Base-by-base conservation (phyloP, 1,284 basidiomycete species). In the Tetrapyrgos nigripes region DNA sequence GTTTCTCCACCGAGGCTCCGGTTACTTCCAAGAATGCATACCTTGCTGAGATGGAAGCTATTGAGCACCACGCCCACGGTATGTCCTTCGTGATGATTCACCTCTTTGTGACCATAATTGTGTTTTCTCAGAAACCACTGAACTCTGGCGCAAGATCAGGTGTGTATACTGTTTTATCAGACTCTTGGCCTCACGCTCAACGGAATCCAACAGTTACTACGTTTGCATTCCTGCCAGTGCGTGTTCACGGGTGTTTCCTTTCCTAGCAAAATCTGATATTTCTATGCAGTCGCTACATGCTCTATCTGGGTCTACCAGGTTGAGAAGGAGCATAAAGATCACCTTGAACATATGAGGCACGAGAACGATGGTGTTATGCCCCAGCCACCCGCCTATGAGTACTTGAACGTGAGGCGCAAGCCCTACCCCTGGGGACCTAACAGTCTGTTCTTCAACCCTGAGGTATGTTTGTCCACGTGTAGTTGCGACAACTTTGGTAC, bases 131-230 rank as follows among this genome's bases (percentile, higher is more conserved):
- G 91, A 87, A 64, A 89, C 91, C 33, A 80, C 88, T 45, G 82
- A 90, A 52, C 83, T 94, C 62, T 94, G 92, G 92, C 86, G 92
- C 69, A 93, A 88, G 79, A 91, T 94, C 71, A 92, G 91, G 91
- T 92, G 64, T 49, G 78, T 66, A 45, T 65, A 14, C 23, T 24
- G 23, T 21, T 0, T 13, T 29, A n/a, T 26, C 52, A 26, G 53
- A 54, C 55, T 54, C 19, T 40, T 31, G 14, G 24, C 23, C 9
- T 49, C 49, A 49, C 29, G 35, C 54, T 60, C 23, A 61, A 51
- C 57, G 23, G 21, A 8, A n/a, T 53, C 50, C 5, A 23, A 6
- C 64, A 94, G 92, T 75, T 85, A 83, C 80, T 94, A 83, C 69
- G 87, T 88, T 62, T 92, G 90, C 66, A 59, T 88, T 62, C 93